phyloP scores from a whole-genome alignment of 139 green algal species.

The Chlamydomonas sp. region DNA sequence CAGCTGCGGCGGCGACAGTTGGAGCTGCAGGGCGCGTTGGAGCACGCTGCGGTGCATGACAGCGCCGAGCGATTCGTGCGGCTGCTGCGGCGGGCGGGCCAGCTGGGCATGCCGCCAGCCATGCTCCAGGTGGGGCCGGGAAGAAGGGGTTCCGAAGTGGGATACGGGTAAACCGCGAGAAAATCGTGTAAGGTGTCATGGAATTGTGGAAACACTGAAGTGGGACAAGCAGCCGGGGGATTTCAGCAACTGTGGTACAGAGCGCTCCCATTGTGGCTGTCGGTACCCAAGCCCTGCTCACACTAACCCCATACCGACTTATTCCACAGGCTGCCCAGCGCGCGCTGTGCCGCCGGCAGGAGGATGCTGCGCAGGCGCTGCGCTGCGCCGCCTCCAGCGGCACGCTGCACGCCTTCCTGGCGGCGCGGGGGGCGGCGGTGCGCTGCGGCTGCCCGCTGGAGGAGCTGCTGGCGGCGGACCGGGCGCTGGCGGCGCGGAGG shows the following conservation, averaged over 20 bases:
- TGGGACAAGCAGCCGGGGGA: no score
- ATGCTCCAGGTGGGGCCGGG: background rate
- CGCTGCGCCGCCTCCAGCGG: background rate
- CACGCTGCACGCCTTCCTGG: slow-evolving; percentile 5
- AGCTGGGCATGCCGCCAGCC: background rate
- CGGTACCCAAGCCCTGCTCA: no score
- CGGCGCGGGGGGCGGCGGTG: background rate
- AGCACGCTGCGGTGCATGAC: background rate
- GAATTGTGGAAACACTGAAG: no score
- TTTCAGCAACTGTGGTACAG: no score
- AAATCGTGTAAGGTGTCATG: no score
- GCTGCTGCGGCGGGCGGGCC: background rate
- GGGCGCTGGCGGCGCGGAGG: background rate
- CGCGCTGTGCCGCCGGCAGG: no score
- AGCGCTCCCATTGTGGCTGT: no score
- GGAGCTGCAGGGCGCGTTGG: background rate
- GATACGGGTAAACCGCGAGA: no score
- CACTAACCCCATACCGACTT: no score
- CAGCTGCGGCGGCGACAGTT: slow-evolving; percentile 6
- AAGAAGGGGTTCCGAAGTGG: no score
- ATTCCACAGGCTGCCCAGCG: no score
- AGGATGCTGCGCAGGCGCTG: no score
- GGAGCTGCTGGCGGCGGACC: slow-evolving; percentile 17
- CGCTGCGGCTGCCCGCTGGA: background rate
- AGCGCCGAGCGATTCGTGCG: background rate